Base-by-base conservation (phyloP, 1,139 yeast species). In the Taiozyma sp. region DNA sequence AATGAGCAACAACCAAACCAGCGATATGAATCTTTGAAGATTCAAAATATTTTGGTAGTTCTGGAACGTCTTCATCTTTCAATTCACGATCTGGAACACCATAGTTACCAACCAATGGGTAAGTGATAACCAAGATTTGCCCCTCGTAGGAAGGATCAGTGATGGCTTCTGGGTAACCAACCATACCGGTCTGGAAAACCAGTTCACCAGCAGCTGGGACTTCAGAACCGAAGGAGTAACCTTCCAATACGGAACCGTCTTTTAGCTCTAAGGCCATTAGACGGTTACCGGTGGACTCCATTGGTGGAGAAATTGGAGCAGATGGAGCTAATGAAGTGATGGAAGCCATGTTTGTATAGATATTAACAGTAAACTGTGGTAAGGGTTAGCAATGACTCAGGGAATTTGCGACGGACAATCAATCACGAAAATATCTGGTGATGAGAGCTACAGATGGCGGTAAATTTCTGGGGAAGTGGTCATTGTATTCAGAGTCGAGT, bases 171-270 rank as follows among this genome's bases (percentile, higher is more conserved):
- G 99, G 99, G 70, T 95, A 95, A 58, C 99, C 99, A 62, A 93
- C 99, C 99, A 95, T 95, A 76, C 99, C 99, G 57, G 99, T 95
- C 74, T 93, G 99, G 81, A 95, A 95, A 57, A 95, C 99, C 66
- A 93, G 81, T 75, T 95, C 99, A 78, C 99, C 99, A 54, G 99
- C 96, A 52, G 85, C 83, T 16, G 74, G 60, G 55, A 77, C 81
- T 56, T 85, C 85, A 53, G 99, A 97, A 76, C 99, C 99, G 63
- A 95, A 95, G 26, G 99, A 91, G 75, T 88, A 93, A 72, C 99
- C 99, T 73, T 90, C 96, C 62, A 91, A 79, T 55, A 85, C 83
- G 58, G 84, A 72, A 56, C 98, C 98, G 71, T 90, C 95, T 64
- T 88, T 87, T 63, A 96, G 82, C 72, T 95, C 97, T 68, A 93